A percentile compares a stretch with the other conserved stretches of the same genome.
Evolutionary conservation across 179 eudicot genomes (phyloP).

Genomic region (Monotropa hypopitys): DNA sequence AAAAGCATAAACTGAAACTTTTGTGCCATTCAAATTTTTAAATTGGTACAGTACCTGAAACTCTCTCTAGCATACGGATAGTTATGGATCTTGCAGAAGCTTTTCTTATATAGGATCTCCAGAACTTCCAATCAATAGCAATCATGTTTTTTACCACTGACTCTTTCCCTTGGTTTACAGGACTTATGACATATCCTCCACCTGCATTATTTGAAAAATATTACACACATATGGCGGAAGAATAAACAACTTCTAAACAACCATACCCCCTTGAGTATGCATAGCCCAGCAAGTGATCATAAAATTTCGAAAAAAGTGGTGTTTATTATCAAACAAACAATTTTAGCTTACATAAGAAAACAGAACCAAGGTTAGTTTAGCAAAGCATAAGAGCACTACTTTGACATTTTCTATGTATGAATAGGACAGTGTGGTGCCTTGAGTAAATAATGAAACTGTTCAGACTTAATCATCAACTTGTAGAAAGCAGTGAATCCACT

Average conservation of each 20-base stretch:
- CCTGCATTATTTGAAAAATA: conserved; percentile 20
- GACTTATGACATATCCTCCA: conserved; percentile 63
- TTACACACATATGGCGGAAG: background rate
- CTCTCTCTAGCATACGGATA: conserved; percentile 45
- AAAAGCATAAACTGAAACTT: background rate
- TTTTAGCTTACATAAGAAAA: background rate
- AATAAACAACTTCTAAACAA: background rate
- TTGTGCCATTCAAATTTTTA: background rate
- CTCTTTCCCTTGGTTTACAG: conserved; percentile 37
- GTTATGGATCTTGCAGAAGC: conserved; percentile 39
- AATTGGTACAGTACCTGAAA: conserved; percentile 34
- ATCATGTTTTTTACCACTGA: conserved; percentile 67
- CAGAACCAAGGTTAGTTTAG: background rate
- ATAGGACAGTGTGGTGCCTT: background rate
- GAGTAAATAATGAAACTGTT: background rate
- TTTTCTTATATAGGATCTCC: conserved; percentile 32
- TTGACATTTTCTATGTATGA: background rate
- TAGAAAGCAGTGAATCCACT: background rate
- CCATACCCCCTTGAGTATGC: background rate
- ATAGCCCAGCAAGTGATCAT: background rate
- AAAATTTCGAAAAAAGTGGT: background rate
- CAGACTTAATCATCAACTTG: background rate
- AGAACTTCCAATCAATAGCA: conserved; percentile 50
- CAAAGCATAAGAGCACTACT: background rate
- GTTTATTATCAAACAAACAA: background rate